phyloP scores from a whole-genome alignment of 495 filamentous ascomycete species.

The Hypoxylon cercidicola region DNA sequence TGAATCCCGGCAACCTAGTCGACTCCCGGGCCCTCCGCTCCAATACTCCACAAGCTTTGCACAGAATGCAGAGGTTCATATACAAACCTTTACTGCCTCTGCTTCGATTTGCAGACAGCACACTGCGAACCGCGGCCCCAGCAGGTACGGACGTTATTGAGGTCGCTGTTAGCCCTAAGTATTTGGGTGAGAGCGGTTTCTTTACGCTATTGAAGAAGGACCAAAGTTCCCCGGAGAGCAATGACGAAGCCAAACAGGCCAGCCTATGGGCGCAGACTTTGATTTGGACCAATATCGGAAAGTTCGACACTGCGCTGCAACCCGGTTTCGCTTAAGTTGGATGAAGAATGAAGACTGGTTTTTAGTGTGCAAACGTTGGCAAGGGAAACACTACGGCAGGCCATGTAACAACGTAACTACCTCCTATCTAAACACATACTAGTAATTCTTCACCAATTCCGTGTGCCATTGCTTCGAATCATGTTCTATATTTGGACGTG shows the following conservation, averaged over 20 bases:
- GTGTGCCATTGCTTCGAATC: too few relatives aligned
- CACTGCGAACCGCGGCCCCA: slow-evolving; percentile 46
- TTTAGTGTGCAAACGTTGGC: too few relatives aligned
- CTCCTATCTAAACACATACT: too few relatives aligned
- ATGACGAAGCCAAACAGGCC: slow-evolving; percentile 52
- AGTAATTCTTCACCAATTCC: too few relatives aligned
- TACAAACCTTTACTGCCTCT: slow-evolving; percentile 48
- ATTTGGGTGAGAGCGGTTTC: slow-evolving; percentile 51
- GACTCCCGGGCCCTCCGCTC: slow-evolving; percentile 57
- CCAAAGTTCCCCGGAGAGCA: slow-evolving; percentile 51
- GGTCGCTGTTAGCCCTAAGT: slow-evolving; percentile 34
- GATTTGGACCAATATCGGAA: slow-evolving; percentile 50
- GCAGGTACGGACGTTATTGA: slow-evolving; percentile 52
- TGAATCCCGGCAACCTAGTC: slow-evolving; percentile 57
- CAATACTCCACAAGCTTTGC: slow-evolving; percentile 50
- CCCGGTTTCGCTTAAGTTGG: neutral
- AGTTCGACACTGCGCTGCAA: slow-evolving; percentile 18
- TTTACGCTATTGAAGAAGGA: slow-evolving; percentile 51
- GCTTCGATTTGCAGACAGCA: slow-evolving; percentile 47
- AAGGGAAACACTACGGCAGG: too few relatives aligned
- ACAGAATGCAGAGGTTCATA: slow-evolving; percentile 36
- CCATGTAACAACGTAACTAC: too few relatives aligned
- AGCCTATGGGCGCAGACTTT: slow-evolving; percentile 56
- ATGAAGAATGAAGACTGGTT: too few relatives aligned
- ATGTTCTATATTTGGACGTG: too few relatives aligned